Evolutionary conservation across 192 early-diverging fungal genomes (phyloP), one percentile per base, ranked within the genome.

Genomic region (Podila clonocystis): DNA sequence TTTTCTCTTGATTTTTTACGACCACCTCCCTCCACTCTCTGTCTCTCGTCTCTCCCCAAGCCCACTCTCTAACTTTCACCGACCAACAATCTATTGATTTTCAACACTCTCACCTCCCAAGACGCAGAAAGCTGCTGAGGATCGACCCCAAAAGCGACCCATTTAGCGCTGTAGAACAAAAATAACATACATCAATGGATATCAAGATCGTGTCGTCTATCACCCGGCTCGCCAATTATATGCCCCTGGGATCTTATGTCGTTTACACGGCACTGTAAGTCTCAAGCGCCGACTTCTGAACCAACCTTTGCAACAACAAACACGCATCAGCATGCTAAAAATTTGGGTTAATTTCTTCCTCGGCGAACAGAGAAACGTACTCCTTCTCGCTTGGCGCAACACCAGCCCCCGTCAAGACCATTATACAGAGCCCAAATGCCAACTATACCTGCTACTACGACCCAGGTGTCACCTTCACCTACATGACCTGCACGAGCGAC

Each of bases 231-330:
- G 70, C 77, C 19, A 80, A 80, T 58, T 80, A 80, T 30, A 73
- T 80, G 77, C 77, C 77, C 0, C 58, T 80, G 26, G 77, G 77
- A 0, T 80, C 77, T 36, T 80, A 80, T 80, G 77, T 80, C 41
- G 73, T 80, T 52, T 80, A 80, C 71, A 80, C 77, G 1, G 77
- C 77, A 31, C 50, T 80, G 75, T 79, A 79, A 63, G 75, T 38
- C 30, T 7, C 9, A 7, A 33, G 7, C 36, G 9, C 6, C 1
- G 13, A 7, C 3, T n/a, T 63, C n/a, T 63, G 8, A 15, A 6
- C 15, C 3, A 33, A 30, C 2, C 15, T 6, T 6, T 8, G 28
- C 7, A 41, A 11, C 33, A 31, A 11, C 31, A 19, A 62, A 62
- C 9, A 30, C 9, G 30, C 33, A 36, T 36, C 19, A 22, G 15